Evolutionary conservation across 176 grass and related monocot genomes (phyloP).

Genomic region (Avena atlantica): DNA sequence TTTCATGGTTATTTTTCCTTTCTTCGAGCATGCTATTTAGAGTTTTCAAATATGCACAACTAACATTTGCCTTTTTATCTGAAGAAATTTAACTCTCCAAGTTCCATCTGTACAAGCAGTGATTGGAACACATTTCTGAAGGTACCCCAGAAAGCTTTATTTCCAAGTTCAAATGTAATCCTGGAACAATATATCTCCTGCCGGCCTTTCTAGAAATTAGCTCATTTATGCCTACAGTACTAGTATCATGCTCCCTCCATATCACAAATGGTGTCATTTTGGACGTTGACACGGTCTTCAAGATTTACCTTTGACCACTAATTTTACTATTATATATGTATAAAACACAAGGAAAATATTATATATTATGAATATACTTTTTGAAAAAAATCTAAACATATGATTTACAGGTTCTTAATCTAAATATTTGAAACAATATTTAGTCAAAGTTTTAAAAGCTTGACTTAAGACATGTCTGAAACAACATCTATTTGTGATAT

Average conservation of each 20-base stretch:
- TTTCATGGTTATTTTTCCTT: slow-evolving; percentile 25
- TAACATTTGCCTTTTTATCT: slow-evolving; percentile 52
- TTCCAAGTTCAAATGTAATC: slow-evolving; percentile 29
- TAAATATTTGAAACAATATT: not conserved
- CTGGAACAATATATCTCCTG: slow-evolving; percentile 10
- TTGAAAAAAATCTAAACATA: not conserved
- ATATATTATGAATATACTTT: not conserved
- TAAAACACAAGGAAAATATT: not conserved
- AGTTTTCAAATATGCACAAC: slow-evolving; percentile 33
- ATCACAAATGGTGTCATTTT: not conserved
- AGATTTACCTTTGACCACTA: not conserved
- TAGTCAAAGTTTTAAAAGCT: not conserved
- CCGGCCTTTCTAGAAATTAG: slow-evolving; percentile 9
- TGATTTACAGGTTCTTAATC: not conserved
- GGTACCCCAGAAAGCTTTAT: slow-evolving; percentile 46
- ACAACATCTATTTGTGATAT: not conserved
- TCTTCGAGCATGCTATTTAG: slow-evolving; percentile 36
- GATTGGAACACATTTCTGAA: slow-evolving; percentile 92
- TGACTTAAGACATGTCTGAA: not conserved
- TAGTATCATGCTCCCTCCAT: not conserved
- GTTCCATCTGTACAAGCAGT: slow-evolving; percentile 74
- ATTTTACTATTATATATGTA: not conserved
- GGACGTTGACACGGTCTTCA: not conserved
- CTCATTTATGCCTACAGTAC: not conserved
- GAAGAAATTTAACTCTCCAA: slow-evolving; percentile 98